These are phyloP conservation scores for Furcasterigmium sp. DNA, from an alignment of 2,329 filamentous ascomycete genomes.

Conservation along the genomic window DNA sequence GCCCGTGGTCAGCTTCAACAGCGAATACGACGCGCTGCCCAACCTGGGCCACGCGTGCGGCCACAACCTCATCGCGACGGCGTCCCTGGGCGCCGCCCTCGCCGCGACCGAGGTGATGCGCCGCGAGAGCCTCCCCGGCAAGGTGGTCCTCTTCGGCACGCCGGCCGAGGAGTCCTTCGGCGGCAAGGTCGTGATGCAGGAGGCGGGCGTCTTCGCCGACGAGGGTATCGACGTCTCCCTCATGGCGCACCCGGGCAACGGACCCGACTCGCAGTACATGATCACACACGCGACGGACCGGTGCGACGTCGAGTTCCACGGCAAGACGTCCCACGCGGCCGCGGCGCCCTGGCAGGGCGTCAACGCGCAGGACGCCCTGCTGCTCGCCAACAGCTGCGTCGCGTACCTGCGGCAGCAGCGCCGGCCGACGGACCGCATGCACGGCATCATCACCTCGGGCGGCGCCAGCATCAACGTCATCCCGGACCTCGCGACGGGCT, in stretches of 20 bases:
- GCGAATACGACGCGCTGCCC: conserved; percentile 30
- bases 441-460: conserved; percentile 38
- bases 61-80: conserved; percentile 38
- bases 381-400: conserved; percentile 33
- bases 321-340: conserved; percentile 39
- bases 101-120: conserved; percentile 39
- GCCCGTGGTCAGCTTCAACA: conserved; percentile 35
- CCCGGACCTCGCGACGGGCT: conserved; percentile 50
- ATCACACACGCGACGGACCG: conserved; percentile 9
- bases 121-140: conserved; percentile 33
- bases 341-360: conserved; percentile 43
- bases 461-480: conserved; percentile 36
- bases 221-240: conserved; percentile 22
- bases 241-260: conserved; percentile 19
- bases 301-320: conserved; percentile 32
- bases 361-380: conserved; percentile 45
- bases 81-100: conserved; percentile 39
- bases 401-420: conserved; percentile 45
- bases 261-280: conserved; percentile 5
- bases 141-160: conserved; percentile 41
- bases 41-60: conserved; percentile 30
- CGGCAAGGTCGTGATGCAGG: conserved; percentile 39
- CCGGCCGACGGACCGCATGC: conserved; percentile 40
- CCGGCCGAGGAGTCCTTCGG: conserved; percentile 46
- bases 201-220: conserved; percentile 32